Evolutionary conservation across 2,329 filamentous ascomycete species (phyloP).

Genomic region (Diaporthe australafricana): DNA sequence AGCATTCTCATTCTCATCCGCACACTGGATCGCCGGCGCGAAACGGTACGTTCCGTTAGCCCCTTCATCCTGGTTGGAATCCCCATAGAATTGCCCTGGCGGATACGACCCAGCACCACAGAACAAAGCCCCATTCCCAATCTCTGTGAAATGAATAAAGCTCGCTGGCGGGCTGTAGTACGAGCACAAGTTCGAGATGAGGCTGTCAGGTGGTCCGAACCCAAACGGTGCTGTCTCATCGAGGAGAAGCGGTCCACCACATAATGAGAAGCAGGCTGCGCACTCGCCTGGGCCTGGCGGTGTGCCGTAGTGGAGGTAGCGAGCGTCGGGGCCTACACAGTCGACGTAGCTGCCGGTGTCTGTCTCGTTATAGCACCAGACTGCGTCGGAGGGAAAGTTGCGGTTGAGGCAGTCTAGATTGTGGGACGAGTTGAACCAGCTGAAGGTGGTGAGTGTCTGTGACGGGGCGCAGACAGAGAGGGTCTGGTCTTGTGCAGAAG

Average conservation of each 20-base stretch:
- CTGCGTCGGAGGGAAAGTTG: constrained; percentile 23
- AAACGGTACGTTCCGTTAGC: neutral
- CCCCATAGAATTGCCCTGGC: constrained; percentile 20
- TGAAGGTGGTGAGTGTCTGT: constrained; percentile 20
- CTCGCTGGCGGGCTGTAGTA: constrained; percentile 1
- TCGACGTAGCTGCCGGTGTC: neutral
- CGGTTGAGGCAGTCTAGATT: constrained; percentile 30
- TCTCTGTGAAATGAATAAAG: constrained; percentile 15
- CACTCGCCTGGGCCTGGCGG: constrained; percentile 14
- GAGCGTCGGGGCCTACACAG: constrained; percentile 12
- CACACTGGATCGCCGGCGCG: constrained; percentile 5
- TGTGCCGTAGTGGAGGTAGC: constrained; percentile 29
- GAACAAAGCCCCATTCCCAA: constrained; percentile 28
- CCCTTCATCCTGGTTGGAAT: constrained; percentile 27
- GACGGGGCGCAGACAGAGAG: neutral
- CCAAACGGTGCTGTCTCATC: constrained; percentile 13
- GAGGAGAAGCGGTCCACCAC: neutral
- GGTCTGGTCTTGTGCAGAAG: neutral
- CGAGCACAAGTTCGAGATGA: constrained; percentile 26
- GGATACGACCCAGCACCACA: constrained; percentile 22
- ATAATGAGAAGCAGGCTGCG: neutral
- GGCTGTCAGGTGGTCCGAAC: constrained; percentile 28
- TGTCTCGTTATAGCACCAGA: constrained; percentile 31
- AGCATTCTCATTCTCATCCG: neutral
- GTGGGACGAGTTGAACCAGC: constrained; percentile 34